These are phyloP conservation scores for Corymbia citriodora DNA, from an alignment of 441 rosid species.

Conservation along the genomic window DNA sequence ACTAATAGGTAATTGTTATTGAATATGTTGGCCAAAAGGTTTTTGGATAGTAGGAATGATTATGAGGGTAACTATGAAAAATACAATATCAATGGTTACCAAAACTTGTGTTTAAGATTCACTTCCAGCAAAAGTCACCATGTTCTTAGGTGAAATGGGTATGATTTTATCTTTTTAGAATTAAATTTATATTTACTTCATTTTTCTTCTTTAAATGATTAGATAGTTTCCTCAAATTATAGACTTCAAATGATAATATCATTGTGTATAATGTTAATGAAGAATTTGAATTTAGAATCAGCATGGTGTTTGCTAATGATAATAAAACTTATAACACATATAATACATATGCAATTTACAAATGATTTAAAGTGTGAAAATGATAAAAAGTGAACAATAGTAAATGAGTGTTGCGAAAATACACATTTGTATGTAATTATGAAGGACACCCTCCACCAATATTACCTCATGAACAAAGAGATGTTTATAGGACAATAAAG, in stretches of 20 bases:
- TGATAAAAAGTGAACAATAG: neutral
- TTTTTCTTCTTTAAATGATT: neutral
- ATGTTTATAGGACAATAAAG: neutral
- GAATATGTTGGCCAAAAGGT: neutral
- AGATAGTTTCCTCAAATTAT: too few relatives aligned
- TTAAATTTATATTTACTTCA: too few relatives aligned
- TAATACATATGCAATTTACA: neutral
- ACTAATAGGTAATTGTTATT: too few relatives aligned
- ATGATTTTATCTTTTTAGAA: too few relatives aligned
- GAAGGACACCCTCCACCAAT: rapidly evolving
- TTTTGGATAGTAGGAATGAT: neutral
- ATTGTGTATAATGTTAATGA: neutral
- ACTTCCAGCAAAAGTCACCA: too few relatives aligned
- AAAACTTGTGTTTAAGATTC: neutral
- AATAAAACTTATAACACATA: too few relatives aligned
- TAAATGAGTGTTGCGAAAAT: rapidly evolving
- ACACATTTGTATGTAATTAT: neutral
- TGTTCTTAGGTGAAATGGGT: too few relatives aligned
- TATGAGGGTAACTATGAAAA: too few relatives aligned
- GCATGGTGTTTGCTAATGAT: neutral
- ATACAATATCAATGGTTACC: rapidly evolving
- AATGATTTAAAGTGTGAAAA: neutral
- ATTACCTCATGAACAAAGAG: neutral
- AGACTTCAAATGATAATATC: too few relatives aligned
- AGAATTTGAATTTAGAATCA: neutral